Percentiles rank a stretch among this genome's conserved stretches.
phyloP scores from a whole-genome alignment of 2,329 filamentous ascomycete species.

The Fusarium nygamai region DNA sequence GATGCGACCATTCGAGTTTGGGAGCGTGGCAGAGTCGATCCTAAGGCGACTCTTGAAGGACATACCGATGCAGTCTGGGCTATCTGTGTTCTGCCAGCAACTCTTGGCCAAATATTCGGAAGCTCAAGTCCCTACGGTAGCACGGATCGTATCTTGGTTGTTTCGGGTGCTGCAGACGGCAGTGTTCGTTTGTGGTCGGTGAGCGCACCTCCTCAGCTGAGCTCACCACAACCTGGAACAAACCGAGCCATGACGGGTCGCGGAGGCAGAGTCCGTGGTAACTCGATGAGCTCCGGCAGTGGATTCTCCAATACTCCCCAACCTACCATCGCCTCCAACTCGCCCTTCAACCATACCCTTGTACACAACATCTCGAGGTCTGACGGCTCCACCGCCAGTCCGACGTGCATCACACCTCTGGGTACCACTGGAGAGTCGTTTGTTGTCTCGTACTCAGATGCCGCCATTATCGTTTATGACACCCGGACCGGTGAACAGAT shows the following conservation, averaged over 20 bases:
- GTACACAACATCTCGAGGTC: conserved; percentile 84
- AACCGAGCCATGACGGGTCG: conserved; percentile 65
- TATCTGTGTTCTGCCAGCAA: conserved; percentile 89
- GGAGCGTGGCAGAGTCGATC: conserved; percentile 93
- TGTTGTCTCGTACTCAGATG: conserved; percentile 91
- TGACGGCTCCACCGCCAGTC: conserved; percentile 74
- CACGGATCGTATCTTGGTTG: conserved; percentile 87
- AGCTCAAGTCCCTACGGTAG: conserved; percentile 78
- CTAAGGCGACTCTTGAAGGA: conserved; percentile 92
- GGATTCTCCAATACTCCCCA: conserved; percentile 92
- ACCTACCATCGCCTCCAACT: conserved; percentile 84
- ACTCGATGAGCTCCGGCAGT: conserved; percentile 94
- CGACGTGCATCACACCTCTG: conserved; percentile 93
- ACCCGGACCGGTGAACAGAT: conserved; percentile 92
- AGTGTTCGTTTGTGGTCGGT: conserved; percentile 94
- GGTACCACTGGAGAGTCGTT: conserved; percentile 85
- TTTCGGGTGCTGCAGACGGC: conserved; percentile 90
- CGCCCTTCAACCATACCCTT: conserved; percentile 87
- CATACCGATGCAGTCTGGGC: conserved; percentile 98
- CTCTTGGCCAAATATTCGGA: conserved; percentile 82
- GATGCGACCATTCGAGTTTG: conserved; percentile 93
- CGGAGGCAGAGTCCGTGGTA: conserved; percentile 82
- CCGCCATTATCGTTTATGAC: conserved; percentile 90
- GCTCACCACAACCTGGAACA: conserved; percentile 78
- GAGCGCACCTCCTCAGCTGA: conserved; percentile 86